Base-by-base conservation (phyloP, 1,284 basidiomycete genomes). In the Tylopilus orsonianus region DNA sequence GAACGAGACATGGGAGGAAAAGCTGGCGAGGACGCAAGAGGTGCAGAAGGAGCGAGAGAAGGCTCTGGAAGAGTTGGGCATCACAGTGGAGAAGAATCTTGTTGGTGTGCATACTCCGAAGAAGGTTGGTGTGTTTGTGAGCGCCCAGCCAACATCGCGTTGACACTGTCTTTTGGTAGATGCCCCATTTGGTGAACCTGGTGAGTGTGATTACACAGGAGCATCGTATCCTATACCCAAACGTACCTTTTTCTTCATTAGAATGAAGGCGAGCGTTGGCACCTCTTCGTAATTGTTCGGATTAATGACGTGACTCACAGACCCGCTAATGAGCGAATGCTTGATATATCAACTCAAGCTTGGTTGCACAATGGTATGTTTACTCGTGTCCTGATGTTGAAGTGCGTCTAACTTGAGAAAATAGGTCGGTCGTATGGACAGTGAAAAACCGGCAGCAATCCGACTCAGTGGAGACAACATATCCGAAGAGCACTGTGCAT, bases 31-130 rank as follows among this genome's bases (percentile, higher is more conserved):
- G 65, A 98, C 96, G 13, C 90, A 96, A 65, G 88, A 91, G 65
- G 93, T 98, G 36, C 95, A 98, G 71, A 90, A 90, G 62, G 93
- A 98, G 72, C 81, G 96, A 53, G 96, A 99, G 74, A 87, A 94
- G 75, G 97, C 96, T 4, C 72, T 99, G 41, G 97, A 99, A 71
- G 96, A 98, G 71, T 74, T 99, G 54, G 96, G 96, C 42, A 98
- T 99, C 67, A 90, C 92, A 32, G 93, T 99, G 50, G 95, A 98
- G 71, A 97, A 95, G 79, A 90, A 94, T 62, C 81, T 90, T 51
- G 89, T 97, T 48, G 93, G 93, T 40, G 93, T 99, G 42, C 93
- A 97, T 74, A 95, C 96, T n/a, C 96, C 96, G n/a, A 98, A 97
- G 78, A 93, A 87, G 79, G 87, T 80, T 57, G 55, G 77, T 59